These are phyloP conservation scores for Pelargonium cotyledonis DNA, from an alignment of 441 rosid species.

Conservation along the genomic window DNA sequence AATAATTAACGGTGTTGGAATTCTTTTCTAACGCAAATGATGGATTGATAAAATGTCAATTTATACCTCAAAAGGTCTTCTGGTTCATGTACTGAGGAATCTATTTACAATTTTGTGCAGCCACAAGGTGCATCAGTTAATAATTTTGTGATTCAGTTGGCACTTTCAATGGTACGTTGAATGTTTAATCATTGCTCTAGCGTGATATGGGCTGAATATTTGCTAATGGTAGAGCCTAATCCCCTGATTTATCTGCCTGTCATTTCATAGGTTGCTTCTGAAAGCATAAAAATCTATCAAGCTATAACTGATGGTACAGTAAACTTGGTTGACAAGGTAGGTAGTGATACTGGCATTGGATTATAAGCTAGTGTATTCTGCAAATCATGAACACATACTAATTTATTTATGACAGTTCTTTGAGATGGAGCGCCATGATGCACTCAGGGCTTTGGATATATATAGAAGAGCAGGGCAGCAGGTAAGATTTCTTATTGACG, in stretches of 20 bases:
- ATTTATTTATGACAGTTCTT: constrained; percentile 58
- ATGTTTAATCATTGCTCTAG: constrained; percentile 15
- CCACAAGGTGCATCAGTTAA: constrained; percentile 85
- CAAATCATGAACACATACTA: constrained; percentile 17
- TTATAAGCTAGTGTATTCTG: constrained; percentile 13
- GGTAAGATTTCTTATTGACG: constrained; percentile 37
- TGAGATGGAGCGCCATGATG: constrained; percentile 91
- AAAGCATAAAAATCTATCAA: constrained; percentile 65
- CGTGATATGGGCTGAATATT: background rate
- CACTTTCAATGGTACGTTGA: constrained; percentile 71
- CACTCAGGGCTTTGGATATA: constrained; percentile 70
- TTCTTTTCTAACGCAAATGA: background rate
- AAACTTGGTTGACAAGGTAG: constrained; percentile 79
- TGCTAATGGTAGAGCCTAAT: background rate
- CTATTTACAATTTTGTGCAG: constrained; percentile 38
- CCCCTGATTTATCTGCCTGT: constrained; percentile 13
- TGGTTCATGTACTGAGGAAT: constrained; percentile 9
- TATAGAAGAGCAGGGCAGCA: constrained; percentile 84
- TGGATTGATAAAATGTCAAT: constrained; percentile 1
- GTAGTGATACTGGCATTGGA: constrained; percentile 18
- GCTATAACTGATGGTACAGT: constrained; percentile 61
- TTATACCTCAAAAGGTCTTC: constrained; percentile 1
- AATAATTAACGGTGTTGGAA: background rate
- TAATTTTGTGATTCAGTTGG: constrained; percentile 77
- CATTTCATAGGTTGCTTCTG: constrained; percentile 61